These are phyloP conservation scores for Rosa hybrid DNA, from an alignment of 331 rosid genomes.

Conservation along the genomic window DNA sequence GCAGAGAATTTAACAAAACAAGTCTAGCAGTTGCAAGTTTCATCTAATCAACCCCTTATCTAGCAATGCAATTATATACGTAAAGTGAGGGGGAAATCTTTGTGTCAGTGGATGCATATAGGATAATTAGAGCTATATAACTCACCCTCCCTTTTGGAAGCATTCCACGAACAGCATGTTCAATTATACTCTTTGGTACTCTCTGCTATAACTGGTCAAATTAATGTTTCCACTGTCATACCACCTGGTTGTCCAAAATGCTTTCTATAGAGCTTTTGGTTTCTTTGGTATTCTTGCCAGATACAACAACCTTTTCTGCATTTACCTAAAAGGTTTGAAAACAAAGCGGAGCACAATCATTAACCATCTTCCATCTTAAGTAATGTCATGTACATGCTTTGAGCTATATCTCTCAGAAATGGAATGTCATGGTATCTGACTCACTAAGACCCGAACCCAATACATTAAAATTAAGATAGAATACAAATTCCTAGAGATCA, in stretches of 20 bases:
- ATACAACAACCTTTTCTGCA: slow-evolving; percentile 86
- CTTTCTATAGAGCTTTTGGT: slow-evolving; percentile 86
- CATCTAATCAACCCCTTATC: background rate
- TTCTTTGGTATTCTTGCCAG: slow-evolving; percentile 90
- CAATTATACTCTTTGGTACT: slow-evolving; percentile 85
- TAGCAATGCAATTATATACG: background rate
- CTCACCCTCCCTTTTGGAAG: slow-evolving; percentile 99
- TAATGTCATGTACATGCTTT: no score
- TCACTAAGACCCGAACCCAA: no score
- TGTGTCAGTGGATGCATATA: background rate
- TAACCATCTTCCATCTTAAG: background rate
- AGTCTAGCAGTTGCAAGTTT: background rate
- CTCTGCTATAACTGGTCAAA: slow-evolving; percentile 84
- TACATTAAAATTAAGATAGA: no score
- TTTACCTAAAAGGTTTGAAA: slow-evolving; percentile 51
- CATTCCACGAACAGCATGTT: slow-evolving; percentile 99
- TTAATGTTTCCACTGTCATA: slow-evolving; percentile 86
- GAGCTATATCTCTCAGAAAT: no score
- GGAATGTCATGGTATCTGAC: no score
- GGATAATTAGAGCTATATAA: slow-evolving; percentile 14
- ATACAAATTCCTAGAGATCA: no score
- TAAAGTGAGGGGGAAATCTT: background rate
- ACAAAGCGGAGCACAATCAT: slow-evolving; percentile 1
- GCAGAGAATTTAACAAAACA: background rate
- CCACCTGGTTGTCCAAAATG: slow-evolving; percentile 99